These are phyloP conservation scores for Suillus brevipes DNA, from an alignment of 768 basidiomycete genomes.

Conservation along the genomic window DNA sequence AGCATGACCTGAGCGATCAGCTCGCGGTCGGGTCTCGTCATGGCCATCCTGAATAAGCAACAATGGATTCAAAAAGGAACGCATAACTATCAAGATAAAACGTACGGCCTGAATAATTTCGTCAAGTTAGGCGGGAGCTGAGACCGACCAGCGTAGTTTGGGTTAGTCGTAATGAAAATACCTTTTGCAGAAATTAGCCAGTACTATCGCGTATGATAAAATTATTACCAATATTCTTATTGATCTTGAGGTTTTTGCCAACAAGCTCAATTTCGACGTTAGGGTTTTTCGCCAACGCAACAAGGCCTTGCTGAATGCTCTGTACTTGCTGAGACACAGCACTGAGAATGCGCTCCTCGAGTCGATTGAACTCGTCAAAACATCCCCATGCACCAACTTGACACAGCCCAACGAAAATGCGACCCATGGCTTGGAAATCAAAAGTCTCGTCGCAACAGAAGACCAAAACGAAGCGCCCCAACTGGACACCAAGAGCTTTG, in stretches of 20 bases:
- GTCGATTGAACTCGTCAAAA: constrained; percentile 96
- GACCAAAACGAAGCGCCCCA: constrained; percentile 99
- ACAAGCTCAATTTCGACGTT: constrained; percentile 93
- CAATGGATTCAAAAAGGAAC: constrained; percentile 13
- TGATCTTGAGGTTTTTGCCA: constrained; percentile 90
- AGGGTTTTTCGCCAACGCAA: constrained; percentile 78
- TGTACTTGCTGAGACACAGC: constrained; percentile 99
- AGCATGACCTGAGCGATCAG: constrained; percentile 99
- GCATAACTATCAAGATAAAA: constrained; percentile 16
- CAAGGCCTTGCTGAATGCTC: constrained; percentile 94
- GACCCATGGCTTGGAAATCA: constrained; percentile 99
- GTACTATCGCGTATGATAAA: not conserved
- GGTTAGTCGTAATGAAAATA: constrained; percentile 99
- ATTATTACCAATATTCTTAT: constrained; percentile 81
- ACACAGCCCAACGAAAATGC: constrained; percentile 97
- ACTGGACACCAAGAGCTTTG: constrained; percentile 95
- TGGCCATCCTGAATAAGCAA: constrained; percentile 75
- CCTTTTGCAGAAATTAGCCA: constrained; percentile 43
- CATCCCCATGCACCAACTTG: constrained; percentile 99
- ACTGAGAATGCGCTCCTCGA: constrained; percentile 96
- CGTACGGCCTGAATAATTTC: constrained; percentile 90
- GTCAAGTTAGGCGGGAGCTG: constrained; percentile 84
- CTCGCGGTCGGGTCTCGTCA: constrained; percentile 98
- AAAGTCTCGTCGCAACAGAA: constrained; percentile 99
- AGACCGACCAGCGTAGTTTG: constrained; percentile 97